Percentiles rank a stretch among this genome's conserved stretches.
Evolutionary conservation across 2,329 filamentous ascomycete species (phyloP).

Genomic region (Xylariaceae sp.): DNA sequence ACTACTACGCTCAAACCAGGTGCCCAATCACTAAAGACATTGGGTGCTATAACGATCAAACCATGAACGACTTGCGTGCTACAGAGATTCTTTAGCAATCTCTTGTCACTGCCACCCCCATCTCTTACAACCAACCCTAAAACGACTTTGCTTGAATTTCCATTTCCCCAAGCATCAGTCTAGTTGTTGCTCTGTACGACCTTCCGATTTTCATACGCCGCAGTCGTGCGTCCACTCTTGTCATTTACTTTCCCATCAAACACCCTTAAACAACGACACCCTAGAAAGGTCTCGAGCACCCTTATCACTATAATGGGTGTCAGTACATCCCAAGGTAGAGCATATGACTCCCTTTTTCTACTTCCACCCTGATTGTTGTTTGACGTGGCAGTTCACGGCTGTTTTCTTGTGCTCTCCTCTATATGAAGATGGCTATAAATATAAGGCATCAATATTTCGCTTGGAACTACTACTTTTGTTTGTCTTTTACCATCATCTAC

Average conservation of each 20-base stretch:
- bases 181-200: not conserved
- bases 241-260: not conserved
- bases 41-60: too few species aligned
- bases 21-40: too few species aligned
- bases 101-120: conserved; percentile 22
- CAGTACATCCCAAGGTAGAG: not conserved
- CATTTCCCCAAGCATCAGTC: conserved; percentile 2
- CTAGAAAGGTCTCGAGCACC: not conserved
- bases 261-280: not conserved
- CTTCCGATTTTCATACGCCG: conserved; percentile 1
- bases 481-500: not conserved
- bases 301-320: conserved; percentile 3
- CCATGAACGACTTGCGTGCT: too few species aligned
- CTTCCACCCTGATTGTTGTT: conserved; percentile 11
- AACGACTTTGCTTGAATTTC: conserved; percentile 12
- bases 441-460: conserved; percentile 3
- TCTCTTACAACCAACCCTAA: not conserved
- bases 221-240: not conserved
- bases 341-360: conserved; percentile 26
- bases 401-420: not conserved
- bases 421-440: not conserved
- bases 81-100: not conserved
- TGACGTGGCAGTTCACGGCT: conserved; percentile 21
- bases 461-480: not conserved
- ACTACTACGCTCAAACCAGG: too few species aligned